Evolutionary conservation across 2,329 filamentous ascomycete species (phyloP).

Genomic region (Phoma herbarum): DNA sequence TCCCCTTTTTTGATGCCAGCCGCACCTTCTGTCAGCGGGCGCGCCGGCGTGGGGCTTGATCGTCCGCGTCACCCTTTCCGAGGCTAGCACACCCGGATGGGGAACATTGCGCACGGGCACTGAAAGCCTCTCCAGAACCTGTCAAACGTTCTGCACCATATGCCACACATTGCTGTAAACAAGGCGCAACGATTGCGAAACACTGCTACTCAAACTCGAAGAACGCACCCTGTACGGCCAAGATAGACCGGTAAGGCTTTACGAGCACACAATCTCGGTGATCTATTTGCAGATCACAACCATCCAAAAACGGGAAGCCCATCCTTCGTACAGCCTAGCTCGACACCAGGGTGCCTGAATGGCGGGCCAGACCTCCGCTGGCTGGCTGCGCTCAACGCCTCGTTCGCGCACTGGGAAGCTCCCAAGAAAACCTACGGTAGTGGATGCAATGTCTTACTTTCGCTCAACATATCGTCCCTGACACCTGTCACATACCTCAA

Average conservation of each 20-base stretch:
- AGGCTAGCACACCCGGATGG: constrained; percentile 5
- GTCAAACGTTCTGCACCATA: not conserved
- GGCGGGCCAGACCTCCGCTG: constrained; percentile 7
- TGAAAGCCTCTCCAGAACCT: not conserved
- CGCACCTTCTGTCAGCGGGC: constrained; percentile 9
- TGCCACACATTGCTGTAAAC: not conserved
- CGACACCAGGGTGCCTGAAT: constrained; percentile 3
- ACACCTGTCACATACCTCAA: constrained; percentile 2
- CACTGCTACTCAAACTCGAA: not conserved
- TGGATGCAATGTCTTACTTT: constrained; percentile 4
- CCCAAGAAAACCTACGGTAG: constrained; percentile 1
- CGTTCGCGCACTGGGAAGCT: constrained; percentile 4
- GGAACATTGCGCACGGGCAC: not conserved
- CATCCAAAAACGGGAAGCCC: constrained; percentile 7
- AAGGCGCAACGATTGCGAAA: constrained; percentile 1
- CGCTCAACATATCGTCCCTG: constrained; percentile 6
- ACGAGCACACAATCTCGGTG: constrained; percentile 3
- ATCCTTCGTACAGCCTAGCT: constrained; percentile 10
- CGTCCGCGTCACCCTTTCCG: not conserved
- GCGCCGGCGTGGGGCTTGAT: constrained; percentile 3
- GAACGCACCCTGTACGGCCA: not conserved
- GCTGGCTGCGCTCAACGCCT: constrained; percentile 18
- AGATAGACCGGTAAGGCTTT: constrained; percentile 2
- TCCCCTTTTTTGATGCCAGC: constrained; percentile 18
- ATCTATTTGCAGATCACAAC: constrained; percentile 17